Conservation (phyloP, 179 eudicot species). For the Beta corolliflora region DNA sequence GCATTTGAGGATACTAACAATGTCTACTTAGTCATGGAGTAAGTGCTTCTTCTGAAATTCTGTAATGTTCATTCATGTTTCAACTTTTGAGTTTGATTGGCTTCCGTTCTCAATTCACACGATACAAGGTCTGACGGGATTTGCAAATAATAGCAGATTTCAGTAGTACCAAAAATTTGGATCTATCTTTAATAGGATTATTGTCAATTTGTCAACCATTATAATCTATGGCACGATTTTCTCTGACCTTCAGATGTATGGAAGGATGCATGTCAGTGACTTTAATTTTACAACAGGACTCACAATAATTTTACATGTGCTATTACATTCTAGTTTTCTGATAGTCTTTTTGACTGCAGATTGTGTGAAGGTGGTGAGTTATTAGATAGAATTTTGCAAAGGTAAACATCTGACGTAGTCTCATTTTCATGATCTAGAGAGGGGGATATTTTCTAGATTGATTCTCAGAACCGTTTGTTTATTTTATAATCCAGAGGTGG, state of each 20-base stretch:
- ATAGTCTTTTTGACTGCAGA: slow-evolving; percentile 41
- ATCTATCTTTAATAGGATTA: neutral
- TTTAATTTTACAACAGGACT: neutral
- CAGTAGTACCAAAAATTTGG: neutral
- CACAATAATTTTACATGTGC: neutral
- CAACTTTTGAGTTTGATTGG: neutral
- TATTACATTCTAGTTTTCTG: neutral
- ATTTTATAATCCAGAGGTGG: slow-evolving; percentile 68
- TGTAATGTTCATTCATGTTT: neutral
- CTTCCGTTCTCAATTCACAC: neutral
- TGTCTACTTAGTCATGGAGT: slow-evolving; percentile 96
- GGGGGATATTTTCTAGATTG: neutral
- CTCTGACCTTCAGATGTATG: neutral
- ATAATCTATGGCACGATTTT: neutral
- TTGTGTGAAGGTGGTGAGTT: slow-evolving; percentile 98
- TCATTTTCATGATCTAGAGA: neutral
- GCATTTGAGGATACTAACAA: slow-evolving; percentile 84
- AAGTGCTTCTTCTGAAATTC: slow-evolving; percentile 35
- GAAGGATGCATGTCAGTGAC: neutral
- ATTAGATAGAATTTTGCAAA: slow-evolving; percentile 82
- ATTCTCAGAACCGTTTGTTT: neutral
- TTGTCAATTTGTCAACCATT: neutral
- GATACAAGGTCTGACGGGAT: neutral
- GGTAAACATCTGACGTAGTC: slow-evolving; percentile 44
- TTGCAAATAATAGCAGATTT: neutral